These are phyloP conservation scores for Fusarium setosum DNA, from an alignment of 2,329 filamentous ascomycete genomes.

Conservation along the genomic window DNA sequence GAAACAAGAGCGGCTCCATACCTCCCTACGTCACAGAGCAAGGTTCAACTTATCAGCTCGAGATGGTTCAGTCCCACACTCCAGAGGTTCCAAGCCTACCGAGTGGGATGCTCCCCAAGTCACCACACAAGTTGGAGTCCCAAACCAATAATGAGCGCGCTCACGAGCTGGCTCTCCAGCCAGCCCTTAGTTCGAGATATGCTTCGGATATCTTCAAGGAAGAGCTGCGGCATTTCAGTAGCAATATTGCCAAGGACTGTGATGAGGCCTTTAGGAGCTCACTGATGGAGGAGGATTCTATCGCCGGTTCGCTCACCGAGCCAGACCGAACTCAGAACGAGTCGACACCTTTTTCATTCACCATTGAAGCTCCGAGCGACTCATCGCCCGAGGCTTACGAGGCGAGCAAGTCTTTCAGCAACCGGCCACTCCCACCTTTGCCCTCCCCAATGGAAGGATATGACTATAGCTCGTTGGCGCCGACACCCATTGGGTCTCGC, in stretches of 20 bases:
- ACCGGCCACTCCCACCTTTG: constrained; percentile 63
- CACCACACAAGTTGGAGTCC: constrained; percentile 18
- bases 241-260: constrained; percentile 87
- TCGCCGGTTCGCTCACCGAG: constrained; percentile 49
- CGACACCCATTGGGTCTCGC: constrained; percentile 34
- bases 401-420: constrained; percentile 55
- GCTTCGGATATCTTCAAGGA: constrained; percentile 66
- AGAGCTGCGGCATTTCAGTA: constrained; percentile 85
- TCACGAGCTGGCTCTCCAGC: constrained; percentile 13
- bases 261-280: constrained; percentile 90
- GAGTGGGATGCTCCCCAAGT: constrained; percentile 42
- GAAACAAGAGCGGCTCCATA: constrained; percentile 30
- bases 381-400: constrained; percentile 44
- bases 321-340: constrained; percentile 46
- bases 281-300: constrained; percentile 55
- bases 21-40: constrained; percentile 33
- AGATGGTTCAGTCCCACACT: constrained; percentile 41
- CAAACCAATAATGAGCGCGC: constrained; percentile 14
- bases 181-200: constrained; percentile 33
- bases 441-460: constrained; percentile 46
- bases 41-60: constrained; percentile 32
- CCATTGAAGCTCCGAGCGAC: constrained; percentile 48
- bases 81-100: constrained; percentile 44
- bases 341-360: constrained; percentile 57
- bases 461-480: constrained; percentile 20